Conservation (phyloP, 176 grass and related monocot genomes). For the Oryza rufipogon region DNA sequence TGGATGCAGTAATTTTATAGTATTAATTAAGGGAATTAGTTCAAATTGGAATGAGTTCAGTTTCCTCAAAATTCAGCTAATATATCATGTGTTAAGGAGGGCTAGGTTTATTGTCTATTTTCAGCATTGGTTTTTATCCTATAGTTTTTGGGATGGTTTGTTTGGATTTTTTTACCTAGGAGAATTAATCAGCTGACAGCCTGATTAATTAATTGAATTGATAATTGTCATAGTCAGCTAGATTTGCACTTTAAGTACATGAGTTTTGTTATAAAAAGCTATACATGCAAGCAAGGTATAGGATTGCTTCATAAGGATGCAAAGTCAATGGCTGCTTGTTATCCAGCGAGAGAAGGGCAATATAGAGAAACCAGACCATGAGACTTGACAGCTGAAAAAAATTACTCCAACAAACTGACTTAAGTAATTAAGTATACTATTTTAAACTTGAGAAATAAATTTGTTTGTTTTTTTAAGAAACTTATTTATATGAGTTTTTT, state of each 20-base stretch:
- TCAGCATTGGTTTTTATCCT: no score
- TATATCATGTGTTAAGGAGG: not conserved
- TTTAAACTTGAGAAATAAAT: no score
- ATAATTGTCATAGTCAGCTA: not conserved
- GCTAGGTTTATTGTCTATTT: not conserved
- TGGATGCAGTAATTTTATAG: not conserved
- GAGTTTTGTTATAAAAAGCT: not conserved
- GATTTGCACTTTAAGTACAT: not conserved
- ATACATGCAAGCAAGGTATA: not conserved
- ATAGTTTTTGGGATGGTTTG: not conserved
- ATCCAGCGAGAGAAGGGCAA: conserved; percentile 16
- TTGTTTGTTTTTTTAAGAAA: no score
- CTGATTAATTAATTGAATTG: not conserved
- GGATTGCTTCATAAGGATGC: conserved; percentile 38
- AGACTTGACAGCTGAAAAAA: conserved; percentile 36
- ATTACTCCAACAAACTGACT: not conserved
- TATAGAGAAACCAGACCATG: not conserved
- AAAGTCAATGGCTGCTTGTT: conserved; percentile 35
- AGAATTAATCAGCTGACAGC: not conserved
- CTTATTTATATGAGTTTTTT: no score
- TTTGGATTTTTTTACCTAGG: not conserved
- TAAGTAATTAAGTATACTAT: not conserved
- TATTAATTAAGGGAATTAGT: not conserved
- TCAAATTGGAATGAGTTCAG: not conserved
- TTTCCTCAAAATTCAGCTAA: no score